These are phyloP conservation scores for Verticillium zaregamsianum DNA, from an alignment of 2,329 filamentous ascomycete species.

Conservation along the genomic window DNA sequence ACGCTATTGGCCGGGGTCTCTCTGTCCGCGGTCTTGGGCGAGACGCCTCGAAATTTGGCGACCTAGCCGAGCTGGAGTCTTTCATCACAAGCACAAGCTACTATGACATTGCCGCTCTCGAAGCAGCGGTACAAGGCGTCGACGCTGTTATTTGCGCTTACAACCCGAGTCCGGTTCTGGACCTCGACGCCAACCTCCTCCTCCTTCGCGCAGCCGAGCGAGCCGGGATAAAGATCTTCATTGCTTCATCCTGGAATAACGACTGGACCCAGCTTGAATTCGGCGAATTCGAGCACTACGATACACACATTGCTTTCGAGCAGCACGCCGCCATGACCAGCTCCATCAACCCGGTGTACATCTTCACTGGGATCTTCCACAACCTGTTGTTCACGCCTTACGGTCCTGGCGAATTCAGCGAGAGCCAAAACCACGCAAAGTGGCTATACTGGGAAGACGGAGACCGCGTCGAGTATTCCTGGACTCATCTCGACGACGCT, in stretches of 20 bases:
- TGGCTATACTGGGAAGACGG: too few relatives aligned
- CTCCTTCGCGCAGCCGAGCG: conserved; percentile 30
- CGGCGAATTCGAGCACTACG: conserved; percentile 26
- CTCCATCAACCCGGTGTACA: conserved; percentile 23
- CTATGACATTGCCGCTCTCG: conserved; percentile 16
- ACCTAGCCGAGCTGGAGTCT: too few relatives aligned
- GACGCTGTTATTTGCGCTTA: conserved; percentile 30
- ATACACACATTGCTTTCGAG: conserved; percentile 25
- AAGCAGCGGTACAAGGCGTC: conserved; percentile 25
- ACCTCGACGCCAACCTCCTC: conserved; percentile 27
- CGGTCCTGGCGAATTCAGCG: too few relatives aligned
- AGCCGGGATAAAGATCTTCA: conserved; percentile 24
- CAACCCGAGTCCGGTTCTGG: conserved; percentile 11
- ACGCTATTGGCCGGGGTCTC: too few relatives aligned
- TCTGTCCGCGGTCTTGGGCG: too few relatives aligned
- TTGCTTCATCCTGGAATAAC: conserved; percentile 24
- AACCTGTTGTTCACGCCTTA: conserved; percentile 6
- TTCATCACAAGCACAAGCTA: too few relatives aligned
- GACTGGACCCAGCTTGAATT: conserved; percentile 25
- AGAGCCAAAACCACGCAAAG: too few relatives aligned
- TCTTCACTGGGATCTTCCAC: conserved; percentile 23
- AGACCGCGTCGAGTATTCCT: too few relatives aligned
- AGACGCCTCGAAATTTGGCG: too few relatives aligned
- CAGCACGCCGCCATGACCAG: conserved; percentile 21
- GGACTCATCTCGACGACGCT: too few relatives aligned